Conservation (phyloP, 2,329 filamentous ascomycete species). For the Helicocarpus griseus region DNA sequence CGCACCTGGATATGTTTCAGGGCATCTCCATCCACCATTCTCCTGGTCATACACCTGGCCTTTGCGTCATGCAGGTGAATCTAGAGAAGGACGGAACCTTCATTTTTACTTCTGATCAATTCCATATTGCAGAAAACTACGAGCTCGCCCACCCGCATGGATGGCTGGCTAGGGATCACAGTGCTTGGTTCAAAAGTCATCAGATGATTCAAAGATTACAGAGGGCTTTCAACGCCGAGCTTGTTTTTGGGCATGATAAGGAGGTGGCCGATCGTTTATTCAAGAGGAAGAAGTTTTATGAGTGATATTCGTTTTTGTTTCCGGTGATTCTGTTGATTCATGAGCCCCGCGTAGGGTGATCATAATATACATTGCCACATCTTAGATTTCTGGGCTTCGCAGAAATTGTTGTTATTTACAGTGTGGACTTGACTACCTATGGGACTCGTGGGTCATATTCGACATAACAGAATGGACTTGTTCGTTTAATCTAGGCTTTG, state of each 20-base stretch:
- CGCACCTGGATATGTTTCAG: conserved; percentile 30
- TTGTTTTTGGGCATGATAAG: conserved; percentile 27
- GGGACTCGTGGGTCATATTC: too few species aligned
- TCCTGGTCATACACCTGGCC: conserved; percentile 29
- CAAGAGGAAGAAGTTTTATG: conserved; percentile 8
- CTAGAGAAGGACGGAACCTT: conserved; percentile 27
- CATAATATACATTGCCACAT: too few species aligned
- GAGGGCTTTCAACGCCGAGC: conserved; percentile 21
- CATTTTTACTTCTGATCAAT: conserved; percentile 34
- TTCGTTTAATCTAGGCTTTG: too few species aligned
- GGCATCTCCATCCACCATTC: conserved; percentile 30
- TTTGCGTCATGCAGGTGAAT: conserved; percentile 30
- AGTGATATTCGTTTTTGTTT: neutral
- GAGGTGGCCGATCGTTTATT: conserved; percentile 8
- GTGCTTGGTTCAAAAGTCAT: conserved; percentile 26
- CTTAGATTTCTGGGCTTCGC: too few species aligned
- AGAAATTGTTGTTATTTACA: too few species aligned
- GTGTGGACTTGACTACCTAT: too few species aligned
- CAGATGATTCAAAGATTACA: conserved; percentile 26
- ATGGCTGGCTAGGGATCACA: conserved; percentile 28
- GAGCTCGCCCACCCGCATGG: conserved; percentile 26
- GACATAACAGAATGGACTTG: too few species aligned
- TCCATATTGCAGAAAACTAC: conserved; percentile 32
- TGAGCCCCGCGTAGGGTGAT: too few species aligned
- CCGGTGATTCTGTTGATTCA: too few species aligned